Percentiles rank a stretch among this genome's conserved stretches.
phyloP scores from a whole-genome alignment of 1,284 basidiomycete species.

The Cystobasidium sp. region DNA sequence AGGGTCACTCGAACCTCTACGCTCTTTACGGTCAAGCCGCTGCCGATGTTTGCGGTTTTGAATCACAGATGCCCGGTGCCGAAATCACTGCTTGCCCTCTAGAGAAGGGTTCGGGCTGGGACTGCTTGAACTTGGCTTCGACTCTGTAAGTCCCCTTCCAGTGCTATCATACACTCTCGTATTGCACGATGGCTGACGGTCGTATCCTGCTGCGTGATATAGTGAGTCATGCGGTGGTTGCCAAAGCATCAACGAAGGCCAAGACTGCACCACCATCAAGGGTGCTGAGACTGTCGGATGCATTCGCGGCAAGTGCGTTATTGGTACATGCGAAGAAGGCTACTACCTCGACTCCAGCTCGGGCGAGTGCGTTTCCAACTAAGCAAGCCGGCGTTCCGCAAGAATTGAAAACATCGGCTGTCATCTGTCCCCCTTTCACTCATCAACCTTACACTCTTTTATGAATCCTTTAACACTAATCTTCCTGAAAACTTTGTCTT shows the following conservation, averaged over 20 bases:
- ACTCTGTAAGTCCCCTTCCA: constrained; percentile 27
- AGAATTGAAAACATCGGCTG: not conserved
- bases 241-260: constrained; percentile 65
- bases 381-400: not conserved
- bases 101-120: constrained; percentile 39
- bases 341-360: constrained; percentile 41
- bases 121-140: constrained; percentile 43
- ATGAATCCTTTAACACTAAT: too few species aligned
- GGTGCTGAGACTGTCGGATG: constrained; percentile 73
- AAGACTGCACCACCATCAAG: constrained; percentile 71
- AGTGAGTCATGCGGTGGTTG: constrained; percentile 70
- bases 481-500: not conserved
- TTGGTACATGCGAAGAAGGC: constrained; percentile 45
- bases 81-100: constrained; percentile 44
- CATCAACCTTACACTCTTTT: not conserved
- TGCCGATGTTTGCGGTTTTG: constrained; percentile 38
- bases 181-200: too few species aligned
- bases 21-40: constrained; percentile 42
- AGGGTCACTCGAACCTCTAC: constrained; percentile 21
- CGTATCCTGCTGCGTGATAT: not conserved
- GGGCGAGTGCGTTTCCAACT: constrained; percentile 42
- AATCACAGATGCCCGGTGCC: constrained; percentile 37
- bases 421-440: not conserved
- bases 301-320: constrained; percentile 50
- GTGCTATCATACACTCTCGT: not conserved